Percentiles rank a stretch among this genome's conserved stretches.
Evolutionary conservation across 805 yeast species (phyloP).

Genomic region (Diddensiella caesifluorescens): DNA sequence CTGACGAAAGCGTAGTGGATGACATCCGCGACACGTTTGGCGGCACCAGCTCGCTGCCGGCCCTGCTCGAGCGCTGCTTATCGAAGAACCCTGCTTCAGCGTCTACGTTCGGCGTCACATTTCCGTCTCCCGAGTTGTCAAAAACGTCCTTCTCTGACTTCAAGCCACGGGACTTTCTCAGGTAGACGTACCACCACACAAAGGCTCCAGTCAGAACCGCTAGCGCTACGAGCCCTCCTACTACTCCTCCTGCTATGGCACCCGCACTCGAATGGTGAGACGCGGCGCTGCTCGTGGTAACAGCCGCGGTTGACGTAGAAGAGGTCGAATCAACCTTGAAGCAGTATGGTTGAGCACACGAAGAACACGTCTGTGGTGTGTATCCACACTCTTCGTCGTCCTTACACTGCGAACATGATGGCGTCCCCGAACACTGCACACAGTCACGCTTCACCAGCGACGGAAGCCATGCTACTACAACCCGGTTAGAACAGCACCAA

Average conservation of each 20-base stretch:
- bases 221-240: slow-evolving; percentile 53
- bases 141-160: slow-evolving; percentile 26
- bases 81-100: slow-evolving; percentile 16
- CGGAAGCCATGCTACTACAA: not conserved
- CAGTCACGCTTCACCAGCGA: slow-evolving; percentile 22
- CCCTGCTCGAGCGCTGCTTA: slow-evolving; percentile 8
- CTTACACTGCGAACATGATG: slow-evolving; percentile 52
- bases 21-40: slow-evolving; percentile 16
- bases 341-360: slow-evolving; percentile 56
- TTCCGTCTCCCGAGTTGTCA: slow-evolving; percentile 4
- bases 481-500: too few relatives aligned
- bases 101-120: slow-evolving; percentile 13
- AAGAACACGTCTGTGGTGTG: slow-evolving; percentile 50
- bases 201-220: slow-evolving; percentile 36
- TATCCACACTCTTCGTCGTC: slow-evolving; percentile 49
- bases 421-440: slow-evolving; percentile 32
- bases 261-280: slow-evolving; percentile 38
- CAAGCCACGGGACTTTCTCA: slow-evolving; percentile 31
- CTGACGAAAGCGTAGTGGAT: slow-evolving; percentile 27
- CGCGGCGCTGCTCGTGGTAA: slow-evolving; percentile 13
- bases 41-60: slow-evolving; percentile 1
- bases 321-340: slow-evolving; percentile 26
- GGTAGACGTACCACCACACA: slow-evolving; percentile 39
- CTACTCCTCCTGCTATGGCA: slow-evolving; percentile 68
- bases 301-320: slow-evolving; percentile 14